Evolutionary conservation across 805 yeast species (phyloP).

Genomic region (Blastobotrys attinorum): DNA sequence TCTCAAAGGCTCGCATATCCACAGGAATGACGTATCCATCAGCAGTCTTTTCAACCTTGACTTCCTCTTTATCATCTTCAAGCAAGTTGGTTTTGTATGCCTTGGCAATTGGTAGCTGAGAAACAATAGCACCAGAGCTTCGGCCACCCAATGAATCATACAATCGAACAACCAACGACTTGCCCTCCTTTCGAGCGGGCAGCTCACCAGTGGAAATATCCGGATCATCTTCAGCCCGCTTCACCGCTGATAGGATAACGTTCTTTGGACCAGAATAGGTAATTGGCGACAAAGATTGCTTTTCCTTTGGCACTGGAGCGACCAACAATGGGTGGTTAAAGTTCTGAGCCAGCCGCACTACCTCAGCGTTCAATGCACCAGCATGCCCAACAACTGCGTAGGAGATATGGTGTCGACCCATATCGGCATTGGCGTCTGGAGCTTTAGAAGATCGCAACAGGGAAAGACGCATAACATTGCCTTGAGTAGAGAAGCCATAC

Average conservation of each 20-base stretch:
- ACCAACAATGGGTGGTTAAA: constrained; percentile 51
- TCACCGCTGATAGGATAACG: constrained; percentile 65
- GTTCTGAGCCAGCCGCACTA: constrained; percentile 68
- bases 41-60: constrained; percentile 4
- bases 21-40: constrained; percentile 31
- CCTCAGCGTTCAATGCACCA: constrained; percentile 54
- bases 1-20: constrained; percentile 64
- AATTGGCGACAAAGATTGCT: constrained; percentile 19
- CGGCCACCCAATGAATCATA: constrained; percentile 87
- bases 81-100: constrained; percentile 36
- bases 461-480: constrained; percentile 78
- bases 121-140: constrained; percentile 43
- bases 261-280: constrained; percentile 43
- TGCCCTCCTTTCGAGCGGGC: constrained; percentile 34
- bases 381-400: constrained; percentile 79
- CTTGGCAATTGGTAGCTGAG: constrained; percentile 43
- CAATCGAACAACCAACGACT: constrained; percentile 58
- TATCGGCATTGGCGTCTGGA: constrained; percentile 91
- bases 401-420: constrained; percentile 79
- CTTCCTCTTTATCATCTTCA: constrained; percentile 20
- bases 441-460: constrained; percentile 84
- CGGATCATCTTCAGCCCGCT: constrained; percentile 79
- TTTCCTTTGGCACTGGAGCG: constrained; percentile 10
- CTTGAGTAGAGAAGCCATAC: constrained; percentile 89
- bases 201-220: constrained; percentile 31